Conservation (phyloP, 345 rosid species). For the Rubroshorea leprosula region DNA sequence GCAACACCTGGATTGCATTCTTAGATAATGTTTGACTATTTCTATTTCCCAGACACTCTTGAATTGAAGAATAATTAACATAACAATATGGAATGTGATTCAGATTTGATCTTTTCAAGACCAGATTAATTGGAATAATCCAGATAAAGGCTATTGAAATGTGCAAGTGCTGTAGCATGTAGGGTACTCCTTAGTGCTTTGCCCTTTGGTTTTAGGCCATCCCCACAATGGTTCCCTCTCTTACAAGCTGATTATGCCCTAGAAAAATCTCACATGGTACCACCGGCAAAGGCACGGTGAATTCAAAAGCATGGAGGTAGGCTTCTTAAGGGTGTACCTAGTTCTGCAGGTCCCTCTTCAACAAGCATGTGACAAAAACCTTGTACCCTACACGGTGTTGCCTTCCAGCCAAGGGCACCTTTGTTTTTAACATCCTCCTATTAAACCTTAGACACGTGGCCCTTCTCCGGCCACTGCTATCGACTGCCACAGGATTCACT, state of each 20-base stretch:
- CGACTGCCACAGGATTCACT: conserved; percentile 1
- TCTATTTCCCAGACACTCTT: no score
- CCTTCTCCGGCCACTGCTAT: conserved; percentile 2
- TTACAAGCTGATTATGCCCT: conserved; percentile 3
- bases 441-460: conserved; percentile 11
- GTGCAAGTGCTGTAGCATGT: neutral
- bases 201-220: conserved; percentile 18
- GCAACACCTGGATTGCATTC: neutral
- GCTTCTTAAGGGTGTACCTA: neutral
- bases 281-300: conserved; percentile 16
- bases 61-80: no score
- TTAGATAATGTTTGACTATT: no score
- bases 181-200: neutral
- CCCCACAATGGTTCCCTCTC: conserved; percentile 1
- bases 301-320: conserved; percentile 8
- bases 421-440: neutral
- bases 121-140: conserved; percentile 11
- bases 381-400: conserved; percentile 5
- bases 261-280: conserved; percentile 13
- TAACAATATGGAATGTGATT: neutral
- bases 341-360: neutral
- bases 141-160: neutral
- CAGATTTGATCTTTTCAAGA: neutral
- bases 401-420: conserved; percentile 20
- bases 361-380: neutral